phyloP scores from a whole-genome alignment of 495 filamentous ascomycete genomes.

The Penicillium fimorum region DNA sequence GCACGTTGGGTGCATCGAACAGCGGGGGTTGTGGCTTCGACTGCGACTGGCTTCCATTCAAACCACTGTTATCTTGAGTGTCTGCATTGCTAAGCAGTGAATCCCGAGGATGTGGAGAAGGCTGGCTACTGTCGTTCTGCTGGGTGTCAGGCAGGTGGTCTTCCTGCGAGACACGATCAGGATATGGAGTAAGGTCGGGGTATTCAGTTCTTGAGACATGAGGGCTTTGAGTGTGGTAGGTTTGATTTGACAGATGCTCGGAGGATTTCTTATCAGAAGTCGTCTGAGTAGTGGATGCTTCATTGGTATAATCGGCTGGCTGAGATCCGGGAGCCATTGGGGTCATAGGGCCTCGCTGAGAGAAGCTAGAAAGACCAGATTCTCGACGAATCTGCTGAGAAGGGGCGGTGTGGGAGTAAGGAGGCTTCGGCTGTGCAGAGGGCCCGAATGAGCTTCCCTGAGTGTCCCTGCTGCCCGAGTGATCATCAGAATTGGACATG shows the following conservation, averaged over 20 bases:
- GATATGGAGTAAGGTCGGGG: conserved; percentile 25
- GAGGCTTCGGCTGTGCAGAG: conserved; percentile 50
- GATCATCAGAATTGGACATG: conserved; percentile 49
- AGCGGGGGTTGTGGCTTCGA: conserved; percentile 46
- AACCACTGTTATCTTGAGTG: conserved; percentile 29
- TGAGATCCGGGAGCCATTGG: conserved; percentile 74
- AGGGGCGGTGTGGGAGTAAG: conserved; percentile 50
- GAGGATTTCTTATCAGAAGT: conserved; percentile 73
- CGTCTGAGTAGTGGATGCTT: conserved; percentile 80
- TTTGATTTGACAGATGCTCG: conserved; percentile 41
- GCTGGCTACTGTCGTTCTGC: conserved; percentile 43
- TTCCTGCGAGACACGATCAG: conserved; percentile 39
- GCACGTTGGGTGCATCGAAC: conserved; percentile 40
- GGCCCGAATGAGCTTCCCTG: conserved; percentile 52
- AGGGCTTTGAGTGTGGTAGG: conserved; percentile 60
- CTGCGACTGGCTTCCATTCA: conserved; percentile 43
- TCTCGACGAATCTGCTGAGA: conserved; percentile 52
- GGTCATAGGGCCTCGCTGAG: conserved; percentile 72
- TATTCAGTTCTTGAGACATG: conserved; percentile 33
- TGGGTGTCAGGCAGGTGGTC: conserved; percentile 49
- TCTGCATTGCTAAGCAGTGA: conserved; percentile 22
- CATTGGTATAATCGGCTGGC: conserved; percentile 72
- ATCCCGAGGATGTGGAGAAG: conserved; percentile 29
- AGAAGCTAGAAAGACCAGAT: conserved; percentile 49
- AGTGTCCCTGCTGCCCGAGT: conserved; percentile 41